These are phyloP conservation scores for Annulohypoxylon nitens DNA, from an alignment of 495 filamentous ascomycete species.

Conservation along the genomic window DNA sequence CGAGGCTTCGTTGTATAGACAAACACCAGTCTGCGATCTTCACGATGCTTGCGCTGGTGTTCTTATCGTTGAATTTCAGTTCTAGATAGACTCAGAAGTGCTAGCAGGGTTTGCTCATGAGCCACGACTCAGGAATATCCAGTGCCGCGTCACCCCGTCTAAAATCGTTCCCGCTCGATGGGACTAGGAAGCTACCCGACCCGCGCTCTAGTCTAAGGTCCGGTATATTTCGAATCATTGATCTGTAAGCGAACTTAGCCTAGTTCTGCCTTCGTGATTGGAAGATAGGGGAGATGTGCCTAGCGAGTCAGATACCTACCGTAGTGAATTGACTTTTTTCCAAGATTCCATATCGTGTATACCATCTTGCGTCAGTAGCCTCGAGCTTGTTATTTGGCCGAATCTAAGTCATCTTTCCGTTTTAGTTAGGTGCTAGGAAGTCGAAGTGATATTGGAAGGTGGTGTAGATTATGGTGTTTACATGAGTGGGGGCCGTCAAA, in stretches of 20 bases:
- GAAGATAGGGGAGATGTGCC: not conserved
- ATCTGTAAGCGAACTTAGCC: not conserved
- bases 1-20: not conserved
- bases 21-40: not conserved
- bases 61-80: not conserved
- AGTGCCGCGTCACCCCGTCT: slow-evolving; percentile 5
- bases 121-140: not conserved
- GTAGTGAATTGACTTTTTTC: not conserved
- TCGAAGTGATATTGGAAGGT: not conserved
- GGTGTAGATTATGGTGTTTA: slow-evolving; percentile 2
- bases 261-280: not conserved
- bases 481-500: not conserved
- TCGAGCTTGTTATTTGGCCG: not conserved
- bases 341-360: not conserved
- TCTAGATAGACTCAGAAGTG: not conserved
- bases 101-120: not conserved
- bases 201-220: not conserved
- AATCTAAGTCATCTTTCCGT: not conserved
- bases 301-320: slow-evolving; percentile 1
- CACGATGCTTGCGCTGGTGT: not conserved
- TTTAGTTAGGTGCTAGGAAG: not conserved
- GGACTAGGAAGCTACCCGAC: not conserved
- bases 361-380: not conserved
- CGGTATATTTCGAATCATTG: not conserved
- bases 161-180: not conserved